phyloP scores from a whole-genome alignment of 306 rosid species.

The Cercis canadensis region DNA sequence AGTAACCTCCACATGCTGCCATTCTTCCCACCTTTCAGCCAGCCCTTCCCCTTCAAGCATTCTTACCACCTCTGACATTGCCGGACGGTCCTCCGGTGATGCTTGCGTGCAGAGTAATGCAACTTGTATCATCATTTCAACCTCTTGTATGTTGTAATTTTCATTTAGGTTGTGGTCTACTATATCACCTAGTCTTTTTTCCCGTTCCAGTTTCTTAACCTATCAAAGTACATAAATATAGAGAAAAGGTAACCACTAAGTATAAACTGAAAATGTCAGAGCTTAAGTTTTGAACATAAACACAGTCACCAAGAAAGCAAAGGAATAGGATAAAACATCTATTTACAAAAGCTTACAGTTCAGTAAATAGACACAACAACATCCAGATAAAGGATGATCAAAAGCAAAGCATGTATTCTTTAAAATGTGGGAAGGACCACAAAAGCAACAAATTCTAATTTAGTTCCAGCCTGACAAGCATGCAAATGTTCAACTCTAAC shows the following conservation, averaged over 20 bases:
- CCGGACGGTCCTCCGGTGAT: slow-evolving; percentile 83
- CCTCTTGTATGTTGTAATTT: slow-evolving; percentile 66
- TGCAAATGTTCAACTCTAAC: slow-evolving; percentile 25
- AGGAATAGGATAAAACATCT: background rate
- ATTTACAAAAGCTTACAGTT: slow-evolving; percentile 4
- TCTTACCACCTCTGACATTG: slow-evolving; percentile 91
- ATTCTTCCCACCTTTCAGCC: slow-evolving; percentile 91
- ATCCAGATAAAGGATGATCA: slow-evolving; percentile 1
- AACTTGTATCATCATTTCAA: slow-evolving; percentile 83
- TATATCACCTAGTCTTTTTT: slow-evolving; percentile 62
- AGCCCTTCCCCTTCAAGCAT: slow-evolving; percentile 98
- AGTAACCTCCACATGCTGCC: slow-evolving; percentile 77
- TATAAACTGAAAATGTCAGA: slow-evolving; percentile 22
- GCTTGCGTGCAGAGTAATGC: slow-evolving; percentile 89
- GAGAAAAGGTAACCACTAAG: slow-evolving; percentile 18
- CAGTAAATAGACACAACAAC: background rate
- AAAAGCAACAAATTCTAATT: background rate
- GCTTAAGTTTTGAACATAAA: slow-evolving; percentile 18
- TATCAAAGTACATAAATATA: slow-evolving; percentile 33
- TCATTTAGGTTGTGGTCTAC: slow-evolving; percentile 69
- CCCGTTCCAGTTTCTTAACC: slow-evolving; percentile 90
- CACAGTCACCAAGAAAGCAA: slow-evolving; percentile 5
- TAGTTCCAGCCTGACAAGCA: slow-evolving; percentile 1
- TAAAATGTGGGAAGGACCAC: background rate
- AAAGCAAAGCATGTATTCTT: background rate